Evolutionary conservation across 2,329 filamentous ascomycete genomes (phyloP).

Genomic region (Davidsoniella eucalypti): DNA sequence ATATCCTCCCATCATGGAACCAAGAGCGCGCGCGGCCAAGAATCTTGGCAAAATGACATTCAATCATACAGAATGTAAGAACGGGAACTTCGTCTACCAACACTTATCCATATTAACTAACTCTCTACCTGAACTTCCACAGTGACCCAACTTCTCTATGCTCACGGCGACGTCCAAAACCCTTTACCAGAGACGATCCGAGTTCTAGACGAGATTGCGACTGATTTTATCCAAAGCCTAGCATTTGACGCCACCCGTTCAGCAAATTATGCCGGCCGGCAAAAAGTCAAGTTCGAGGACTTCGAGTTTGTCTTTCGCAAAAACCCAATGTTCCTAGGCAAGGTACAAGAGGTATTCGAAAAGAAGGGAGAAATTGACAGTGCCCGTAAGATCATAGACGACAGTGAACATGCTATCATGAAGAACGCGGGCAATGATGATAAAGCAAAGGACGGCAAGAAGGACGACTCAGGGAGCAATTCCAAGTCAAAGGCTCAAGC

Average conservation of each 20-base stretch:
- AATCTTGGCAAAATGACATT: slow-evolving; percentile 78
- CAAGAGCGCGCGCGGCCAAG: slow-evolving; percentile 58
- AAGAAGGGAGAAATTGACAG: slow-evolving; percentile 78
- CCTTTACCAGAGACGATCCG: slow-evolving; percentile 73
- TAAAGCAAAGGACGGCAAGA: slow-evolving; percentile 20
- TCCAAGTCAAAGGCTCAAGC: slow-evolving; percentile 15
- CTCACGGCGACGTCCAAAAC: slow-evolving; percentile 60
- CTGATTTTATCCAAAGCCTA: slow-evolving; percentile 89
- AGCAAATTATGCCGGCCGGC: slow-evolving; percentile 71
- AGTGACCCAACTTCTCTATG: slow-evolving; percentile 63
- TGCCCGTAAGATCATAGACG: slow-evolving; percentile 58
- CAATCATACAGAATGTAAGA: slow-evolving; percentile 50
- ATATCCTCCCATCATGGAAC: slow-evolving; percentile 43
- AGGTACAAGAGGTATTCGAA: slow-evolving; percentile 76
- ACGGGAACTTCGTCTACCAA: neutral
- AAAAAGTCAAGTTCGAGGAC: slow-evolving; percentile 97
- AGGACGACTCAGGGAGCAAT: slow-evolving; percentile 14
- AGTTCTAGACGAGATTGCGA: slow-evolving; percentile 85
- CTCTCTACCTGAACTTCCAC: slow-evolving; percentile 9
- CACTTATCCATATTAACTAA: neutral
- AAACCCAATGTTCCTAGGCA: slow-evolving; percentile 71
- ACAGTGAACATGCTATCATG: slow-evolving; percentile 45
- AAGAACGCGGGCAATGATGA: slow-evolving; percentile 33
- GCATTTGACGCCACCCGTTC: slow-evolving; percentile 78
- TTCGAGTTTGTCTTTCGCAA: slow-evolving; percentile 86